Evolutionary conservation across 1,284 basidiomycete genomes (phyloP).

Genomic region (Ceratobasidium sp.): DNA sequence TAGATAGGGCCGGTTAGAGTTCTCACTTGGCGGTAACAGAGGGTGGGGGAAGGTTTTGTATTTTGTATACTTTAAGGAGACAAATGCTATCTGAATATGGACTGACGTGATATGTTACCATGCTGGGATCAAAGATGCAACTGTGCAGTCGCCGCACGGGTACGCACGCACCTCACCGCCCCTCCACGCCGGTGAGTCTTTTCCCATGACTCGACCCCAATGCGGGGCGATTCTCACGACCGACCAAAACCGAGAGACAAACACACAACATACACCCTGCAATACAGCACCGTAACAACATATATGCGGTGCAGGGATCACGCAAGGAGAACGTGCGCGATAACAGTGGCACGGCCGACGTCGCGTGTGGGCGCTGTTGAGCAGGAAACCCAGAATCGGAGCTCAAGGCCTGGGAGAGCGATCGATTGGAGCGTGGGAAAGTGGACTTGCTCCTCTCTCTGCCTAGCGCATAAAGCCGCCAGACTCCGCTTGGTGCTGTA

Average conservation of each 20-base stretch:
- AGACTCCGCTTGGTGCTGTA: not conserved
- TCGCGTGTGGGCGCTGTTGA: no score
- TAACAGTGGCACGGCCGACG: slow-evolving; percentile 22
- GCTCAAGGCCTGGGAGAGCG: slow-evolving; percentile 2
- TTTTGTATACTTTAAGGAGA: no score
- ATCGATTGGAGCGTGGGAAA: slow-evolving; percentile 34
- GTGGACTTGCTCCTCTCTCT: not conserved
- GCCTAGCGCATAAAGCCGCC: slow-evolving; percentile 28
- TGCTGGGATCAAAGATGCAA: no score
- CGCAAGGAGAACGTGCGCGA: not conserved
- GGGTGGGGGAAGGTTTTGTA: no score
- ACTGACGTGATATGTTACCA: not conserved
- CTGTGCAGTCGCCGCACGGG: no score
- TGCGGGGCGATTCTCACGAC: not conserved
- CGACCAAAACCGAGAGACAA: not conserved
- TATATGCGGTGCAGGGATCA: not conserved
- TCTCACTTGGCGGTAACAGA: not conserved
- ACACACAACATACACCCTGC: not conserved
- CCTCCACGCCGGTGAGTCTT: no score
- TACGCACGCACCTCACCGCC: no score
- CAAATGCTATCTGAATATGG: no score
- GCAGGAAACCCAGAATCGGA: no score
- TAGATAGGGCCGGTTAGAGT: not conserved
- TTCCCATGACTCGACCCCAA: slow-evolving; percentile 14
- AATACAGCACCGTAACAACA: not conserved